Base-by-base conservation (phyloP, 2,329 filamentous ascomycete species). In the Alternaria burnsii region DNA sequence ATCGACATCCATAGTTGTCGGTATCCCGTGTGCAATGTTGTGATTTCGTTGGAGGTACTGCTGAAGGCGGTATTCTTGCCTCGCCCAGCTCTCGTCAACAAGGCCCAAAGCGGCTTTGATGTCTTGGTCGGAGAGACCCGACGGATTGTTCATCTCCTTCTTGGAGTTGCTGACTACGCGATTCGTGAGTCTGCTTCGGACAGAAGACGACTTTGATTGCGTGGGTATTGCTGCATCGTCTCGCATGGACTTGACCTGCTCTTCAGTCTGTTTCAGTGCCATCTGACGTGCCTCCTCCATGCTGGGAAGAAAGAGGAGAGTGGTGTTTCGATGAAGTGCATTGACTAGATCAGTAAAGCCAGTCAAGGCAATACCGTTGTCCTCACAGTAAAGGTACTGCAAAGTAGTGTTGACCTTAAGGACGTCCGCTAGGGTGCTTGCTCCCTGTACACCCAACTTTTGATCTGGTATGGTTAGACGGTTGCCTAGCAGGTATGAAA, bases 351-450 rank as follows among this genome's bases (percentile, higher is more conserved):
- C 87, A 0, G 88, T 91, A 65, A 91, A 89, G 1, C 88, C 89
- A 65, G 89, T 87, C n/a, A 91, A 81, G 46, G 88, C 88, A 56
- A 91, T 90, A 55, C 88, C 87, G 70, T 92, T 92, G 74, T 90
- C 88, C 63, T 90, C 89, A 74, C 89, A 92, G 68, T 91, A 84
- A 6, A 92, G 82, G 71, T 91, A 87, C 26, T 84, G 82, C 5
- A 92, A 78, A 1, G 85, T 86, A 2, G 77, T 81, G 69, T 92
- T 92, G 62, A 83, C 83, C 69, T 89, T 87, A 36, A 92, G 79
- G 16, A 92, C 89, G 18, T 89, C 88, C 2, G 89, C 87, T 36
- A 92, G 80, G 0, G 88, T 90, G 70, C 86, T 90, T 4, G 89
- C 89, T 32, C 89, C 89, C 76, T 89, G 88, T 22, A 91, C 75